A percentile compares a stretch with the other conserved stretches of the same genome.
phyloP scores from a whole-genome alignment of 148 eudicot species.

The Rhododendron griersonianum region DNA sequence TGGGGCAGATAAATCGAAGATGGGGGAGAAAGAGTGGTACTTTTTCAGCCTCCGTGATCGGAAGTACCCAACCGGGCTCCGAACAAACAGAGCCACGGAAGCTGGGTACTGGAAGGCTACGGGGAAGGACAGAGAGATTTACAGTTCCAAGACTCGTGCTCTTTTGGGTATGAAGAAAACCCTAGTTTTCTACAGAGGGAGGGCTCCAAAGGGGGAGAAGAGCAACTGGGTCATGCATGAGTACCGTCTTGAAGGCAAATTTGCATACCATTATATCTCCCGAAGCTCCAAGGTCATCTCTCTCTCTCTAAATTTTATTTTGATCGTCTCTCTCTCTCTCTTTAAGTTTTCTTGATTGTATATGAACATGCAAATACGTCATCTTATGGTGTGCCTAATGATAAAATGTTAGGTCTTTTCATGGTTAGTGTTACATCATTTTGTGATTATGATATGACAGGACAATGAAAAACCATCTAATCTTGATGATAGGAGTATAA shows the following conservation, averaged over 20 bases:
- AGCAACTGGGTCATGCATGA: conserved; percentile 99
- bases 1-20: conserved; percentile 63
- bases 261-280: conserved; percentile 83
- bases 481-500: too few relatives aligned
- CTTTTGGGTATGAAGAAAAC: conserved; percentile 99
- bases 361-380: too few relatives aligned
- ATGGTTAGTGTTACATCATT: neutral
- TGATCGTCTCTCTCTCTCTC: neutral
- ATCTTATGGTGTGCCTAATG: neutral
- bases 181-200: conserved; percentile 82
- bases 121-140: conserved; percentile 93
- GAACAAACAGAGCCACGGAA: conserved; percentile 86
- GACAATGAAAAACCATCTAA: neutral
- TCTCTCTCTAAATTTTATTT: neutral
- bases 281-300: conserved; percentile 61
- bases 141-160: conserved; percentile 63
- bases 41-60: conserved; percentile 85
- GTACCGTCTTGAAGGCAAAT: conserved; percentile 89
- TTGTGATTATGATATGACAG: neutral
- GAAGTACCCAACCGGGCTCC: conserved; percentile 86
- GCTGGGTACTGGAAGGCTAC: conserved; percentile 99
- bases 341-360: neutral
- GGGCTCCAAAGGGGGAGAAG: conserved; percentile 95
- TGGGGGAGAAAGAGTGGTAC: conserved; percentile 99
- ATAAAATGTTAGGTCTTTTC: neutral